Evolutionary conservation across 768 basidiomycete species (phyloP).

Genomic region (Cyclocybe cylindracea): DNA sequence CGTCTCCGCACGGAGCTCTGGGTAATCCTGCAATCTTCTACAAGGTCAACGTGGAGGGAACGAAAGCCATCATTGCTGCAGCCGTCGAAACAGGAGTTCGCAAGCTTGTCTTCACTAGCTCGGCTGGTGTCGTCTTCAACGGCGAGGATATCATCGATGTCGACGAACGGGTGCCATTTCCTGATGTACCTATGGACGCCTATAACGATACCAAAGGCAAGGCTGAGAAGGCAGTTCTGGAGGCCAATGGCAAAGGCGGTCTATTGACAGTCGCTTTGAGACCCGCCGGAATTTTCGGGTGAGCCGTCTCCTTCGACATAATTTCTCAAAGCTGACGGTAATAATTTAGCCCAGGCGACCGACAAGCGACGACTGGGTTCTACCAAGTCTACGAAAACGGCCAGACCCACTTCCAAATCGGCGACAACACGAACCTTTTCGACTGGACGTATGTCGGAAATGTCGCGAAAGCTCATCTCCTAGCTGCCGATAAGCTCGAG

Average conservation of each 20-base stretch:
- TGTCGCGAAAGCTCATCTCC: conserved; percentile 89
- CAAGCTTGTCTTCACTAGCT: conserved; percentile 94
- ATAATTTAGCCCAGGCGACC: conserved; percentile 78
- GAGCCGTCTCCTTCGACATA: conserved; percentile 21
- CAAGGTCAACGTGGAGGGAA: conserved; percentile 95
- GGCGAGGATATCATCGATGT: conserved; percentile 79
- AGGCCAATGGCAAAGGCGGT: conserved; percentile 83
- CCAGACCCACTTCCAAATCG: conserved; percentile 92
- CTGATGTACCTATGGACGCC: conserved; percentile 76
- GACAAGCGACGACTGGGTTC: conserved; percentile 81
- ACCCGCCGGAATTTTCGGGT: conserved; percentile 97
- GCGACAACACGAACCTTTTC: conserved; percentile 89
- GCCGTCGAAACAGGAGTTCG: conserved; percentile 70
- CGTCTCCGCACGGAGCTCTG: conserved; percentile 71
- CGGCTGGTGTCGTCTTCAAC: conserved; percentile 88
- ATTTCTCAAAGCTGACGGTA: conserved; percentile 4
- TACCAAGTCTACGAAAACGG: conserved; percentile 76
- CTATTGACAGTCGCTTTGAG: conserved; percentile 87
- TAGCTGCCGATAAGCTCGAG: conserved; percentile 87
- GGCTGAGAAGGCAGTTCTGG: conserved; percentile 81
- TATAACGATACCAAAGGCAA: conserved; percentile 95
- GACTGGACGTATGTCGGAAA: conserved; percentile 98
- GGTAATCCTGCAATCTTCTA: conserved; percentile 74
- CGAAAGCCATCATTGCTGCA: conserved; percentile 80
- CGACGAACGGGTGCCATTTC: conserved; percentile 84